Evolutionary conservation across 345 rosid genomes (phyloP), one percentile per base, ranked within the genome.

Genomic region (Camelina hispida): DNA sequence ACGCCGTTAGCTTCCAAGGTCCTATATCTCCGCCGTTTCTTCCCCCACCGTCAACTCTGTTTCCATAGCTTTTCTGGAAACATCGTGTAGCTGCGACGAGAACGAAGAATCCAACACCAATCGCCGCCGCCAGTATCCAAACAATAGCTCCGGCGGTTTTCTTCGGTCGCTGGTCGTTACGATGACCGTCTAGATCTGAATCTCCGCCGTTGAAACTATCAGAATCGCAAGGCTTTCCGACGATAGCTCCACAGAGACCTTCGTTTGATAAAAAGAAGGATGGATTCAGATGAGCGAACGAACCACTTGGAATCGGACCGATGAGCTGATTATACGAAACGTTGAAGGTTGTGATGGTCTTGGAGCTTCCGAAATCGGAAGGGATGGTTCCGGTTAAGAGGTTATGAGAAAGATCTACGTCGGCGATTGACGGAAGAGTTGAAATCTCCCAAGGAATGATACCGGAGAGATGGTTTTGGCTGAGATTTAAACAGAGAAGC

Each of bases 1-100:
- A 96, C 3, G 99, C 98, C 2, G 97, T 96, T 18, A 96, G 64
- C 63, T 89, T 93, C 98, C 98, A 96, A 68, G 91, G 97, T 14
- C 96, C 99, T 57, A 72, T 74, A 66, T 85, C 97, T 5, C 81
- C 82, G 1, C 82, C 79, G 37, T 80, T 60, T 28, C 85, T 82
- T 72, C 79, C 63, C 38, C 51, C 66, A 7, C 81, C 77, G 63
- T 64, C 76, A 15, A 55, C 57, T 69, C 50, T 63, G 40, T 11
- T 18, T 37, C 72, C 67, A 68, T 88, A 85, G 43, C 62, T 87
- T 1, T 84, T 85, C 54, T 83, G 88, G 88, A 89, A 89, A 65
- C 96, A 93, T 30, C 94, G 69, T 6, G 89, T 84, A 4, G 88
- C 93, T 0, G 97, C 98, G 2, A 93, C 88, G 2, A 93, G 84